Conservation (phyloP, 352 stramenopile species). For the Phytopythium mirpurense region DNA sequence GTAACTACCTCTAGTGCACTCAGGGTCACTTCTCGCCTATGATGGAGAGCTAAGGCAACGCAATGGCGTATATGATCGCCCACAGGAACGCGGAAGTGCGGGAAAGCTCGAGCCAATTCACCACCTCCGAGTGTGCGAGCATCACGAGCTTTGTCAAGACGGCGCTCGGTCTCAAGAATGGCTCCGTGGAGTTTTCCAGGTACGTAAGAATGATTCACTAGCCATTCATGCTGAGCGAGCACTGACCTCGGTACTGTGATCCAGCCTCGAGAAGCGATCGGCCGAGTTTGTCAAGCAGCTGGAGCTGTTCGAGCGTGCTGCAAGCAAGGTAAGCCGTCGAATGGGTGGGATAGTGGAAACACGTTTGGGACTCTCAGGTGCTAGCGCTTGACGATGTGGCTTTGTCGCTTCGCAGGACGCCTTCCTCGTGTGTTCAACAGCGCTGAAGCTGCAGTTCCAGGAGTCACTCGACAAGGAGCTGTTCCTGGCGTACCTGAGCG, state of each 20-base stretch:
- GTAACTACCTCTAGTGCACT: constrained; percentile 15
- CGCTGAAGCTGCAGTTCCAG: constrained; percentile 54
- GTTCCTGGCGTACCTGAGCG: constrained; percentile 45
- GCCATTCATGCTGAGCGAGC: background rate
- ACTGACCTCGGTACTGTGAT: background rate
- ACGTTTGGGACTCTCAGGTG: no score
- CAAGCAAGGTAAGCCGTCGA: constrained; percentile 23
- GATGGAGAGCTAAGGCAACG: background rate
- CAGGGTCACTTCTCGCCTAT: background rate
- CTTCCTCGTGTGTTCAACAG: constrained; percentile 47
- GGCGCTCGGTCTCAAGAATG: constrained; percentile 23
- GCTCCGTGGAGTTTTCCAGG: constrained; percentile 20
- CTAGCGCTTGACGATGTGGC: no score
- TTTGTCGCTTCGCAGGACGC: constrained; percentile 24
- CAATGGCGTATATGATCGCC: no score
- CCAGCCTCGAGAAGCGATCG: constrained; percentile 29
- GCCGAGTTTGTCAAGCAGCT: constrained; percentile 25
- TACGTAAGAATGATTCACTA: background rate
- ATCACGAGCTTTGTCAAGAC: constrained; percentile 33
- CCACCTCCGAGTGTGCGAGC: constrained; percentile 14
- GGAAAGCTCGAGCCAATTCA: constrained; percentile 13
- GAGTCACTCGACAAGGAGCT: constrained; percentile 50
- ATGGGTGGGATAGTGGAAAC: no score
- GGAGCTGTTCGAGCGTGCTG: constrained; percentile 47
- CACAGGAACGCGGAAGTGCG: constrained; percentile 40